Evolutionary conservation across 2,329 filamentous ascomycete genomes (phyloP), one percentile per base, ranked within the genome.

Genomic region (Ciborinia camelliae): DNA sequence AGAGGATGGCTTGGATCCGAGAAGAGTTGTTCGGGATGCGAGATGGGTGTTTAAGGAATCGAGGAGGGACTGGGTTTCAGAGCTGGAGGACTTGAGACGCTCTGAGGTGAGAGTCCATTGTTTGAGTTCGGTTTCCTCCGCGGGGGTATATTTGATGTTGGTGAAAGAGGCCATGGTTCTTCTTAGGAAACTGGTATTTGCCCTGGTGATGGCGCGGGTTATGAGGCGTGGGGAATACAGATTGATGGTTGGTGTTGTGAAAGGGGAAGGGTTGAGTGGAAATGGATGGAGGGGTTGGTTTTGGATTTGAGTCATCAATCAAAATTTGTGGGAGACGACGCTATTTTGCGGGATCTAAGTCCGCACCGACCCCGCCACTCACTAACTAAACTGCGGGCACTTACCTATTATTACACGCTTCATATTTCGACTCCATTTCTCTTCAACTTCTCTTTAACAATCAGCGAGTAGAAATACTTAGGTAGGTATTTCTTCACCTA

Each of bases 1-100:
- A 75, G 90, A 86, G 71, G 91, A 96, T 62, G 93, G 92, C 82
- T 97, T 97, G 76, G 84, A 84, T 73, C 94, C 94, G 67, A 98
- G 87, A 47, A 97, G 81, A 48, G 93, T 97, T 66, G 93, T 96
- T 71, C 92, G 91, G 70, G 89, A 90, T 65, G 91, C 89, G 68
- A 98, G 88, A 80, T 97, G 92, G 65, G 85, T 83, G 82, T 98
- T 97, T 72, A 98, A 85, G 63, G 88, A 86, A 65, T 88, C 85
- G 68, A 97, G 85, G 67, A 92, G 88, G 68, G 86, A 83, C 37
- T 85, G 78, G 14, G 81, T 77, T 68, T 85, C 83, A 18, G 79
- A 76, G 66, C 84, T 81, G 39, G 83, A 75, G 41, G 81, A 78
- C 74, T 85, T 85, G 74, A 96, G 84, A 70, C 89, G 87, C 67